phyloP scores from a whole-genome alignment of 805 yeast species.

The Candida verbasci region DNA sequence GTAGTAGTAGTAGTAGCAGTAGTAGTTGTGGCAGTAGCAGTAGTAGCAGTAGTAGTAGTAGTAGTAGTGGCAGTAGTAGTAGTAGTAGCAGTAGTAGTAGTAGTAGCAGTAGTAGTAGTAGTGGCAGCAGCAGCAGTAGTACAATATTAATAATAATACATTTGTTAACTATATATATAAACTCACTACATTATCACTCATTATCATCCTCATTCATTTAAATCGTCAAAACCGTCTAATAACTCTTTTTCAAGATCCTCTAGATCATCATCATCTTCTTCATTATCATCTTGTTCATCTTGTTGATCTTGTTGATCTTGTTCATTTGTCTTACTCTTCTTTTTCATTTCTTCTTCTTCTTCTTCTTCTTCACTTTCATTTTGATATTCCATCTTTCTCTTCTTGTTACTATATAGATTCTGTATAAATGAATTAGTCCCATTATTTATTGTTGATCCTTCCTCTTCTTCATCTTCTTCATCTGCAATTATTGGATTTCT shows the following conservation, averaged over 20 bases:
- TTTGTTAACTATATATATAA: no score
- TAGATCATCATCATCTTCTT: slow-evolving; percentile 19
- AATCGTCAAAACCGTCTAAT: slow-evolving; percentile 49
- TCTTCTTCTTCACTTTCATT: slow-evolving; percentile 18
- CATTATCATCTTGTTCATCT: slow-evolving; percentile 24
- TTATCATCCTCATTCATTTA: slow-evolving; percentile 28
- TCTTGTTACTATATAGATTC: slow-evolving; percentile 18
- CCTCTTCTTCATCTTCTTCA: slow-evolving; percentile 24
- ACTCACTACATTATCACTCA: no score
- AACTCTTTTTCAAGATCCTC: slow-evolving; percentile 49
- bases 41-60: no score
- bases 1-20: no score
- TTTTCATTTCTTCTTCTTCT: slow-evolving; percentile 9
- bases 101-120: no score
- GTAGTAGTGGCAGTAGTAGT: no score
- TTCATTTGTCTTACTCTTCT: slow-evolving; percentile 5
- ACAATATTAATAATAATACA: no score
- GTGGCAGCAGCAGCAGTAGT: no score
- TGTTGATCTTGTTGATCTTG: slow-evolving; percentile 27
- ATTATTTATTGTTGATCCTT: slow-evolving; percentile 12
- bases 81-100: no score
- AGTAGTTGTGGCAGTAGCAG: no score
- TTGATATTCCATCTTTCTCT: slow-evolving; percentile 14
- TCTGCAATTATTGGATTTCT: slow-evolving; percentile 26
- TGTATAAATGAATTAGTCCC: slow-evolving; percentile 22